Base-by-base conservation (phyloP, 257 asterid species). In the Solanum bulbocastanum region DNA sequence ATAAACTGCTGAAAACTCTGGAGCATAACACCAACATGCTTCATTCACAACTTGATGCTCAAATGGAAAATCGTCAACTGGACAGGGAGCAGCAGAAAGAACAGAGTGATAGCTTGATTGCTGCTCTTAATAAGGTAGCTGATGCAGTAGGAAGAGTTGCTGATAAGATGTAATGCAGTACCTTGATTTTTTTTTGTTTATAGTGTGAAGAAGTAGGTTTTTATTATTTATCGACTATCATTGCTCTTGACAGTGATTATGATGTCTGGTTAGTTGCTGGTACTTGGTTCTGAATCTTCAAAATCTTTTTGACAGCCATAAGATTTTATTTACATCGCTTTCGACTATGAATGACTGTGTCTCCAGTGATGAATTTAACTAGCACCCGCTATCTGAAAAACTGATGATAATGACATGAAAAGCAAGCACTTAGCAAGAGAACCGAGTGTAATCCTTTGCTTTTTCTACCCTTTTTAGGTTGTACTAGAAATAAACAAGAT, bases 41-140 rank as follows among this genome's bases (percentile, higher is more conserved):
- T 69, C 92, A 90, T 71, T 92, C 92, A 73, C 94, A 92, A 87
- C 89, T 94, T 15, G 93, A 93, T 87, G 91, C 92, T 72, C 95
- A 92, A 87, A 93, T 78, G 83, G 14, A 76, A 87, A 92, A 85
- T 42, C 40, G 30, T 42, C 91, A 76, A 71, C 40, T 89, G 84
- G 94, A 92, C 72, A 90, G 93, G 49, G 92, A 93, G 85, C 93
- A 92, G 89, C 89, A 88, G 79, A 93, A 94, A 90, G 93, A 91
- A 22, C 92, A 91, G n/a, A 92, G 88, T 32, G 84, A 91, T 85
- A 87, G 76, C 87, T 86, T 93, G 90, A 62, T 89, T 44, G 86
- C 90, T 86, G 92, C 91, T 76, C 95, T 94, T 27, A 86, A 87
- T 91, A 94, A 93, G 94, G 92, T 94, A 35, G 90, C 90, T 36